Base-by-base conservation (phyloP, 139 green algal genomes). In the Mychonastes homosphaera region DNA sequence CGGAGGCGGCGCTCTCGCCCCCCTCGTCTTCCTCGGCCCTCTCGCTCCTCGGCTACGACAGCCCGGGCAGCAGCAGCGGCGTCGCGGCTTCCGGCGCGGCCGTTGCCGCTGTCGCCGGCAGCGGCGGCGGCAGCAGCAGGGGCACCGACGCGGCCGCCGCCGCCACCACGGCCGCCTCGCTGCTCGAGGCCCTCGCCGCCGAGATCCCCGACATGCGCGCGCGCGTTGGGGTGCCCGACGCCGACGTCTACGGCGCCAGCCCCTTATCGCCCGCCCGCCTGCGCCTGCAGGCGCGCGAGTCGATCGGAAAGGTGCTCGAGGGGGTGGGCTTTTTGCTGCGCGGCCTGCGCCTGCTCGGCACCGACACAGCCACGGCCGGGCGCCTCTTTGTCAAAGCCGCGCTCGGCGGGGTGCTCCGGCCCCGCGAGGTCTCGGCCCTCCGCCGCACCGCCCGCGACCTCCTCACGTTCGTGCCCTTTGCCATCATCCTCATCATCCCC, bases 401-500 rank as follows among this genome's bases (percentile, higher is more conserved):
- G 26, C 41, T 77, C 16, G 80, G 79, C 58, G 62, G 54, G 16
- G 58, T 43, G 1, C 58, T 71, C 7, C 67, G 73, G 56, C 28
- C 55, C 23, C 65, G 59, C 19, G 62, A 76, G 45, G 61, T 67
- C 36, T 65, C 76, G 13, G 82, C 87, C 4, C 67, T 99, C 40
- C 81, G 92, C 9, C 84, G 91, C 39, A 98, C 92, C 4, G 76
- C 81, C 1, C 71, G 75, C 27, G 92, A 99, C 69, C 24, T 98
- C 44, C 71, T 96, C 0, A 83, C 83, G 13, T 95, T 99, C 64
- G 76, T 98, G 18, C 91, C 91, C 39, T 99, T 98, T 69, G 83
- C 79, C 66, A 90, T 96, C 77, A 99, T 99, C 72, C 81, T 99
- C 28, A 94, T 99, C 68, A 75, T 88, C 16, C 92, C 92, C 6